phyloP scores from a whole-genome alignment of 129 eudicot species.

The Flaveria ramosissima region DNA sequence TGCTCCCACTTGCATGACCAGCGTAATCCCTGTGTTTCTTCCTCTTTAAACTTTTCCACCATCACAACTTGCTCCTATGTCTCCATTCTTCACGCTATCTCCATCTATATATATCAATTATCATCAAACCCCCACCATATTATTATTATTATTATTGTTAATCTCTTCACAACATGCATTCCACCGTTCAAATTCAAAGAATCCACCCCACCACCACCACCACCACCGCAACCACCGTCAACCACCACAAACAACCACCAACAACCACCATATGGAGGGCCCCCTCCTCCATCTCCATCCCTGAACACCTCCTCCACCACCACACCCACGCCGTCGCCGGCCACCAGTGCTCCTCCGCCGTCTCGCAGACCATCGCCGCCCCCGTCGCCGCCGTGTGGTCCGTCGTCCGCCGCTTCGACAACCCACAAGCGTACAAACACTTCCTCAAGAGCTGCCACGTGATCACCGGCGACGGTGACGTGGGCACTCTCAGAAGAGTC shows the following conservation, averaged over 20 bases:
- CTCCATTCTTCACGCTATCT: constrained; percentile 35
- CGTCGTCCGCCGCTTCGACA: constrained; percentile 75
- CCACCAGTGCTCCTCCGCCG: constrained; percentile 74
- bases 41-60: constrained; percentile 35
- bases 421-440: constrained; percentile 83
- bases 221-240: constrained; percentile 27
- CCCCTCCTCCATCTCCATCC: constrained; percentile 48
- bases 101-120: not conserved
- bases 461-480: constrained; percentile 70
- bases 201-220: constrained; percentile 35
- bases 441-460: constrained; percentile 76
- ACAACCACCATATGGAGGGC: constrained; percentile 34
- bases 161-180: constrained; percentile 38
- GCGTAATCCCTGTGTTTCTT: constrained; percentile 50
- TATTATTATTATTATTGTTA: too few species aligned
- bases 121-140: not conserved
- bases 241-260: constrained; percentile 41
- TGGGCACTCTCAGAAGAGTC: constrained; percentile 75
- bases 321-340: constrained; percentile 73
- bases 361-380: constrained; percentile 61
- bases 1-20: constrained; percentile 68
- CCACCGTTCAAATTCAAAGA: constrained; percentile 63
- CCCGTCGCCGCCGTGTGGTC: constrained; percentile 68
- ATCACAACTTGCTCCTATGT: constrained; percentile 30
- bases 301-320: constrained; percentile 51